phyloP scores from a whole-genome alignment of 208 protist genomes.

The Leishmania martiniquensis region DNA sequence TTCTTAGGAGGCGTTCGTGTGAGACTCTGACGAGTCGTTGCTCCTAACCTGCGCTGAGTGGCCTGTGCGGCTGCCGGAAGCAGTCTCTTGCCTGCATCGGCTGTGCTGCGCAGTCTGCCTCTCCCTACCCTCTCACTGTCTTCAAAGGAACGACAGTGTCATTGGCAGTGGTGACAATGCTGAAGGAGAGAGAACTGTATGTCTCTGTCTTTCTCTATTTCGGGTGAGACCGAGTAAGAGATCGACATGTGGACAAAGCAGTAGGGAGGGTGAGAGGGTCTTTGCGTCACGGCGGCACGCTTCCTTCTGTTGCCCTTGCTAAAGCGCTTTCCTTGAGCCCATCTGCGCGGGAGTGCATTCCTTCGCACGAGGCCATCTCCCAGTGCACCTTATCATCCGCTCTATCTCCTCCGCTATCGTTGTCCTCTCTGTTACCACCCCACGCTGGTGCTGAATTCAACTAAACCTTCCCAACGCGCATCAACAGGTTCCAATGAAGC shows the following conservation, averaged over 20 bases:
- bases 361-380: background rate
- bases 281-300: background rate
- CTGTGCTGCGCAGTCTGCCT: background rate
- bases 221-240: background rate
- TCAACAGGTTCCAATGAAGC: slow-evolving; percentile 66
- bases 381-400: background rate
- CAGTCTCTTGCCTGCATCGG: background rate
- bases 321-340: background rate
- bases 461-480: background rate
- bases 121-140: background rate
- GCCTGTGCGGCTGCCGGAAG: background rate
- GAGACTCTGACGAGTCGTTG: background rate
- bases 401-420: background rate
- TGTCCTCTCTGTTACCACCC: background rate
- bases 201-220: background rate
- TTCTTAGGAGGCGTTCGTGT: background rate
- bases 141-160: background rate
- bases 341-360: background rate
- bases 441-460: background rate
- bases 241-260: background rate
- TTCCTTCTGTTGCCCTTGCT: background rate
- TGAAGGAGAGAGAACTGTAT: too few relatives aligned
- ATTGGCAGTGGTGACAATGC: background rate
- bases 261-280: background rate
- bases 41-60: background rate